Base-by-base conservation (phyloP, 768 basidiomycete genomes). In the Cyathus striatus region DNA sequence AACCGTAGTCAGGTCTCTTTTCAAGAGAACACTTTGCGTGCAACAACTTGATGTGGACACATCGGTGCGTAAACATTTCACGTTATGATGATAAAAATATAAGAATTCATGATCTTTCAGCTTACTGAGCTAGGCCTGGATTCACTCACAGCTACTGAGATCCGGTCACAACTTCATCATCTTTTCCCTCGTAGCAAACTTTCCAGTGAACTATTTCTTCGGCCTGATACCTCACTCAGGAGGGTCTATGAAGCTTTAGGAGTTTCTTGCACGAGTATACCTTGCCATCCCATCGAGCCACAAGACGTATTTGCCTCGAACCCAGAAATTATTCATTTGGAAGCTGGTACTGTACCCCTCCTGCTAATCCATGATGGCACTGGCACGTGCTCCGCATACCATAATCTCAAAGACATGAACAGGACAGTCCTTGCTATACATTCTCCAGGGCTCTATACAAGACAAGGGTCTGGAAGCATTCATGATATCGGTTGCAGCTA, bases 341-440 rank as follows among this genome's bases (percentile, higher is more conserved):
- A 16, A 23, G 20, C 42, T n/a, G 42, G 42, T 14, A 16, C 34
- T 22, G 12, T 2, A 21, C 42, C 42, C 9, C 36, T 43, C 12
- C 23, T 43, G 12, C 42, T 43, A n/a, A 43, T 43, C 38, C 42
- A 43, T 23, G 42, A 43, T 24, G 42, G 42, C n/a, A 35, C 35
- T 23, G 42, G 42, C n/a, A 43, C 42, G 18, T 22, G 35, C 13
- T 38, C 38, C 14, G 42, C 42, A 27, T 43, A 43, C 34, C 34
- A 25, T 27, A 38, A 20, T 17, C 42, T 43, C 17, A 20, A 35
- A 21, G 23, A 43, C 25, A 23, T 43, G 18, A 17, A 26, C 32
- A 20, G 42, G 9, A 43, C 42, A 12, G n/a, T 43, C 23, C 33
- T 43, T 20, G 42, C 35, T 14, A 23, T 43, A 10, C 42, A 43